Conservation (phyloP, 768 basidiomycete genomes). For the Dacryopinax spathularia region DNA sequence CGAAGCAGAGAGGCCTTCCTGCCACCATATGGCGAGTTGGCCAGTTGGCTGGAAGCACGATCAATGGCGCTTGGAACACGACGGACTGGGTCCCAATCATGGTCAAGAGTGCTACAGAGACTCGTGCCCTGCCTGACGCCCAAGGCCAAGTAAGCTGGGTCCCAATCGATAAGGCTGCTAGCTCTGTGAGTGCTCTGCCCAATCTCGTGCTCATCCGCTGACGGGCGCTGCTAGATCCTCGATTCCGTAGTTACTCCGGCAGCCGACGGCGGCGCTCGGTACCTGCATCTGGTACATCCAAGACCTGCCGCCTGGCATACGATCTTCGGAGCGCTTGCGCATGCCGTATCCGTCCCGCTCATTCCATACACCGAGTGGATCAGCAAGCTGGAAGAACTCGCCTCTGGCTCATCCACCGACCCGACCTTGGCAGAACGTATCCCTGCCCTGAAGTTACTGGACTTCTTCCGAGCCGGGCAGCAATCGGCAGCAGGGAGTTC, state of each 20-base stretch:
- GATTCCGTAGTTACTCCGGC: too few relatives aligned
- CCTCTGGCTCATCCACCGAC: not conserved
- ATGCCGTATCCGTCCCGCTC: not conserved
- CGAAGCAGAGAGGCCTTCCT: too few relatives aligned
- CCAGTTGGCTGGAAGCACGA: not conserved
- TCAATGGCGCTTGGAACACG: slow-evolving; percentile 4
- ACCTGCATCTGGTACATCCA: not conserved
- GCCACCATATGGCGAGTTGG: not conserved
- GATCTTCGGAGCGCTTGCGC: not conserved
- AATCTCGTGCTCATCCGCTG: too few relatives aligned
- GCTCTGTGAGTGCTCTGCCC: not conserved
- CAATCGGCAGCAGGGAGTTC: too few relatives aligned
- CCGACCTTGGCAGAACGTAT: not conserved
- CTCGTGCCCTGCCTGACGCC: not conserved
- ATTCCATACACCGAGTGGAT: not conserved
- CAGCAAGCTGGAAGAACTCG: not conserved
- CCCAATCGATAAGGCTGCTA: not conserved
- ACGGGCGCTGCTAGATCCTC: too few relatives aligned
- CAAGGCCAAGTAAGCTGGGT: not conserved
- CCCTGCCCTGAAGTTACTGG: not conserved
- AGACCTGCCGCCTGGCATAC: not conserved
- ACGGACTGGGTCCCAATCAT: slow-evolving; percentile 5
- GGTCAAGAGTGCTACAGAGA: not conserved
- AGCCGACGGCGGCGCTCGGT: not conserved
- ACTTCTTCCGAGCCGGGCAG: not conserved